Conservation (phyloP, 2,329 filamentous ascomycete genomes). For the Microcyclosporella mali region DNA sequence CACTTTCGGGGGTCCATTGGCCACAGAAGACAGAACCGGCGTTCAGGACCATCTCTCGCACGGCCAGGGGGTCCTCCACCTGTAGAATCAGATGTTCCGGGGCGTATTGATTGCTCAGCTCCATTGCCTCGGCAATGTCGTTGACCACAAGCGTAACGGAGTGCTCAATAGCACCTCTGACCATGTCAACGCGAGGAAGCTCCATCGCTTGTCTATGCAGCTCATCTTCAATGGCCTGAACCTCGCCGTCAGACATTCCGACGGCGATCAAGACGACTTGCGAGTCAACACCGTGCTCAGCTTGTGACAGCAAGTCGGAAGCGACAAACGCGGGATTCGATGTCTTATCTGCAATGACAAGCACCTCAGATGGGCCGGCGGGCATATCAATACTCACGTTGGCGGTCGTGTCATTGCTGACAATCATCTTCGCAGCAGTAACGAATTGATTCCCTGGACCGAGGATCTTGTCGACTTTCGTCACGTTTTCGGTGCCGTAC, state of each 20-base stretch:
- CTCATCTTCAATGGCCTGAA: conserved; percentile 83
- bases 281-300: conserved; percentile 92
- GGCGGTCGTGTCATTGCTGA: conserved; percentile 93
- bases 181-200: conserved; percentile 86
- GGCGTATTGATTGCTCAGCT: conserved; percentile 86
- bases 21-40: conserved; percentile 95
- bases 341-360: conserved; percentile 86
- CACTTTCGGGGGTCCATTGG: conserved; percentile 93
- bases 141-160: conserved; percentile 76
- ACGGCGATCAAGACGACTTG: conserved; percentile 90
- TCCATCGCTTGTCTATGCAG: conserved; percentile 80
- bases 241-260: conserved; percentile 64
- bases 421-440: conserved; percentile 96
- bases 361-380: conserved; percentile 88
- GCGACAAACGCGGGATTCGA: conserved; percentile 93
- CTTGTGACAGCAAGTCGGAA: conserved; percentile 88
- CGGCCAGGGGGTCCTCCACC: conserved; percentile 65
- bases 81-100: conserved; percentile 96
- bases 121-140: conserved; percentile 69
- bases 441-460: conserved; percentile 98
- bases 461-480: conserved; percentile 97
- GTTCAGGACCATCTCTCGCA: conserved; percentile 77
- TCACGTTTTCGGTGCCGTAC: conserved; percentile 89
- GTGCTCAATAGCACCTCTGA: conserved; percentile 82
- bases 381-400: conserved; percentile 98